A percentile compares a stretch with the other conserved stretches of the same genome.
Conservation (phyloP, 176 grass and related monocot species). For the Cenchrus fungigraminus region DNA sequence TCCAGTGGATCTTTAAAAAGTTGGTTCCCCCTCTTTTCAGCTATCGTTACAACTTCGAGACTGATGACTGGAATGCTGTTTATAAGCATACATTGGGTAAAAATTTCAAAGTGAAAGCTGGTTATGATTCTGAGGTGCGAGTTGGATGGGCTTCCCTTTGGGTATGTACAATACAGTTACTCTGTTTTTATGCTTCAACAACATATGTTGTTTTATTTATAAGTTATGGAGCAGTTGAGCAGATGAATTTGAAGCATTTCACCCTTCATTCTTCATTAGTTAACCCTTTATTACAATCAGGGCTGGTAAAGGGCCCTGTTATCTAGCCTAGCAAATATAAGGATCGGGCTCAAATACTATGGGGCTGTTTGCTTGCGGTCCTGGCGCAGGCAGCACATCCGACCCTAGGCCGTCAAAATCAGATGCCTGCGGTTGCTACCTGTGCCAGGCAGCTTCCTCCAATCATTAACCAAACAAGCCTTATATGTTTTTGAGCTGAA, state of each 20-base stretch:
- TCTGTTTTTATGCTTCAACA: conserved; percentile 27
- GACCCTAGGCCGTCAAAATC: no score
- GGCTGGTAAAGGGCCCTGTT: no score
- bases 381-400: no score
- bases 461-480: no score
- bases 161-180: conserved; percentile 53
- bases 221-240: not conserved
- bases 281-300: not conserved
- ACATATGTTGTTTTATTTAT: conserved; percentile 34
- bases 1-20: conserved; percentile 11
- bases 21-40: conserved; percentile 58
- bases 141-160: conserved; percentile 92
- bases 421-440: no score
- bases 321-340: no score
- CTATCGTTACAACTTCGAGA: conserved; percentile 70
- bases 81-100: conserved; percentile 85
- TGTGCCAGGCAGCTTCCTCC: no score
- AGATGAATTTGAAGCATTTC: conserved; percentile 18
- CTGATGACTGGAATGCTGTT: conserved; percentile 76
- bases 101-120: conserved; percentile 89
- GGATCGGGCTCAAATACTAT: no score
- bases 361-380: no score
- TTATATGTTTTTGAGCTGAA: no score
- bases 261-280: not conserved
- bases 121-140: conserved; percentile 85